phyloP scores from a whole-genome alignment of 208 protist species.

The Trypanosoma conorhini region DNA sequence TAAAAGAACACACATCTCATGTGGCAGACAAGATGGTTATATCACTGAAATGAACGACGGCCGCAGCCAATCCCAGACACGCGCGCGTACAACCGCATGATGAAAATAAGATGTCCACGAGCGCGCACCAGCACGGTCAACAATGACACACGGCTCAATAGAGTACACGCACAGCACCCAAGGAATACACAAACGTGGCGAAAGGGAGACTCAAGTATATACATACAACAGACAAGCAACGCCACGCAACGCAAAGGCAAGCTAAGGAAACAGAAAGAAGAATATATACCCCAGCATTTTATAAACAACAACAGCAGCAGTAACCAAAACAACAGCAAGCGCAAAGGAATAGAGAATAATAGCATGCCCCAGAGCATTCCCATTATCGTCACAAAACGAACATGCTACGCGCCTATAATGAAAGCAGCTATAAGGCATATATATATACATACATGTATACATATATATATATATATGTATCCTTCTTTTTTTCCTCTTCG shows the following conservation, averaged over 20 bases:
- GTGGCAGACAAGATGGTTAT: neutral
- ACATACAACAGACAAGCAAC: neutral
- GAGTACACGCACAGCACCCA: neutral
- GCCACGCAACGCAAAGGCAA: neutral
- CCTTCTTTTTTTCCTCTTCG: neutral
- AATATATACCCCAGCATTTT: neutral
- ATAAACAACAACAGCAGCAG: neutral
- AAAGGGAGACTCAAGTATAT: constrained; percentile 9
- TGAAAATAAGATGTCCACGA: neutral
- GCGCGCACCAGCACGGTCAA: neutral
- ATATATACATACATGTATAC: neutral
- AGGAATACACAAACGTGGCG: neutral
- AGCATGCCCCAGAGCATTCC: too few relatives aligned
- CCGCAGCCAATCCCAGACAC: neutral
- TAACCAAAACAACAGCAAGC: neutral
- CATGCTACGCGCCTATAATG: neutral
- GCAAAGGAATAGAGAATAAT: neutral
- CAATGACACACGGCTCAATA: neutral
- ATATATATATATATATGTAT: neutral
- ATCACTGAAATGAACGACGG: constrained; percentile 4
- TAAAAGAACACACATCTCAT: constrained; percentile 11
- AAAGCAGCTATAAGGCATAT: neutral
- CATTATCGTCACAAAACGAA: neutral
- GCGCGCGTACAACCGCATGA: neutral
- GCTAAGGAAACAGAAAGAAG: constrained; percentile 12